phyloP scores from a whole-genome alignment of 441 rosid species.

The Omphalea diandra region DNA sequence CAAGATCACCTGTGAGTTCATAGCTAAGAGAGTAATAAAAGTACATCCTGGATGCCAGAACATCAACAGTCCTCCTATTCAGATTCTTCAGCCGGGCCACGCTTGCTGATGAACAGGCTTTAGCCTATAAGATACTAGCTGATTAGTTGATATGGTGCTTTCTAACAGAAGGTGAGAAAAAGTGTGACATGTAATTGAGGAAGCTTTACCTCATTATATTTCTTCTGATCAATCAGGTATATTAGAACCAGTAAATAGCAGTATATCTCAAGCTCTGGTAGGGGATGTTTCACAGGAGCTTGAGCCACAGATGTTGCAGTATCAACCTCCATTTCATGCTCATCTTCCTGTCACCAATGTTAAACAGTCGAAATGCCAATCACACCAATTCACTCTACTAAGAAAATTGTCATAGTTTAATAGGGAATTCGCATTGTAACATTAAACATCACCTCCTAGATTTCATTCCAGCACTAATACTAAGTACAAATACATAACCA shows the following conservation, averaged over 20 bases:
- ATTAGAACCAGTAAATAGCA: conserved; percentile 62
- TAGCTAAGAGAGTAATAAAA: conserved; percentile 72
- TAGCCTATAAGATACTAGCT: conserved; percentile 44
- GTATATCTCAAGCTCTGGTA: conserved; percentile 66
- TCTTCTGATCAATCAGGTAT: conserved; percentile 72
- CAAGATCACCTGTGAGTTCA: conserved; percentile 66
- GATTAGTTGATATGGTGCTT: background rate
- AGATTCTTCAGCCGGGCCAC: conserved; percentile 54
- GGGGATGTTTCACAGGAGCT: conserved; percentile 42
- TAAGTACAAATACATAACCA: background rate
- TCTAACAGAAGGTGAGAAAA: background rate
- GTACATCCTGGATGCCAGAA: conserved; percentile 66
- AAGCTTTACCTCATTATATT: conserved; percentile 48
- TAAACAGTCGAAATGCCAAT: background rate
- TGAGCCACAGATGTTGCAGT: conserved; percentile 47
- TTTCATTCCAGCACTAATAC: background rate
- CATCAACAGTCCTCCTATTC: conserved; percentile 75
- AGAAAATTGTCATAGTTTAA: background rate
- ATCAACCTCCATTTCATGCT: conserved; percentile 74
- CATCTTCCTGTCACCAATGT: conserved; percentile 49
- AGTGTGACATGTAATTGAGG: background rate
- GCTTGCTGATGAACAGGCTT: conserved; percentile 66
- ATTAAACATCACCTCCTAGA: too few species aligned
- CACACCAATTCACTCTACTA: background rate
- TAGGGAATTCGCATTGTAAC: too few species aligned